Base-by-base conservation (phyloP, 2,329 filamentous ascomycete genomes). In the Chaetomiaceae sp. region DNA sequence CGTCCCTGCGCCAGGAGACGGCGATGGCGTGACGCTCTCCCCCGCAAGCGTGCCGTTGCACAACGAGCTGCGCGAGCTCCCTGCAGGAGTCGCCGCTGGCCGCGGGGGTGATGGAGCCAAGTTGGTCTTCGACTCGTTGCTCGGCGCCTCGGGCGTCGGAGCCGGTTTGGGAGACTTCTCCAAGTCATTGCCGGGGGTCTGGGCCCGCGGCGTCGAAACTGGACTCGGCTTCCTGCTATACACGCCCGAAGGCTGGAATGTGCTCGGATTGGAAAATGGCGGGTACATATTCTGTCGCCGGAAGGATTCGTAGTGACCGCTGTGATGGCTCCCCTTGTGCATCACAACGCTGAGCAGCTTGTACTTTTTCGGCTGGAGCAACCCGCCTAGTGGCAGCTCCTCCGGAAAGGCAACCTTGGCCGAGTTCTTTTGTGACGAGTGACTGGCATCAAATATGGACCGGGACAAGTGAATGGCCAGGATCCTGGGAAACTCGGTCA, bases 301-400 rank as follows among this genome's bases (percentile, higher is more conserved):
- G 69, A 97, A 97, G 1, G 91, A 92, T 69, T 99, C 94, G 72
- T 99, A 99, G 67, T 99, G 94, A 1, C 94, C 94, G 64, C 91
- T 96, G 66, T 96, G 87, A 68, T 99, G 94, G 58, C 89, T 95
- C 34, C 94, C 94, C 65, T 95, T 95, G 68, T 99, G 94, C 20
- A 89, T 95, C 33, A 99, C 90, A 33, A 95, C 82, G 12, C 87
- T 90, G 0, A 95, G 79, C 5, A 99, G 77, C 63, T 85, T 89
- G 71, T 96, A 99, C 66, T 82, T 87, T 59, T 84, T 87, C 64
- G 87, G 84, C 53, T 87, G 81, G 39, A 94, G 72, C 22, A 97
- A 74, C 1, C 90, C 84, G 1, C 94, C 94, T 3, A 99, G 75
- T 0, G 88, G 83, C 2, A 99, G 71, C n/a, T 80, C 79, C 69